Conservation (phyloP, 2,329 filamentous ascomycete species). For the Parascedosporium putredinis region DNA sequence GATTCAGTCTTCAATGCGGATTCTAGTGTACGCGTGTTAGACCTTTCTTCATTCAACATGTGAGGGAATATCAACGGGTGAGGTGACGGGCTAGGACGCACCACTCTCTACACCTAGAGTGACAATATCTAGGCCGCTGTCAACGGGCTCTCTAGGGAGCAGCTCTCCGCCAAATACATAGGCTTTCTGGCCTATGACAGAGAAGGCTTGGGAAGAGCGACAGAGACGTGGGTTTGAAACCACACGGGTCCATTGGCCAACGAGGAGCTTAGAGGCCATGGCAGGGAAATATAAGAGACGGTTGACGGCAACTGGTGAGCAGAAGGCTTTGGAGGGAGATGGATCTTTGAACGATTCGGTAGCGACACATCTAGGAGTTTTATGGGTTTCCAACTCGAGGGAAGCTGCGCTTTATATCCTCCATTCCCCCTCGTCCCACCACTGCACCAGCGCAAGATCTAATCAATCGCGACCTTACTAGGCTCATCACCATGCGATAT, state of each 20-base stretch:
- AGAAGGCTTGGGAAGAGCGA: slow-evolving; percentile 39
- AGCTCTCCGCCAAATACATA: slow-evolving; percentile 44
- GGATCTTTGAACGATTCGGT: no score
- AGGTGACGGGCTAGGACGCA: not conserved
- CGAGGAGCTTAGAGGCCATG: not conserved
- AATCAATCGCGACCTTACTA: no score
- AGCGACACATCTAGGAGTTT: no score
- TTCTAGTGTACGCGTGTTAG: not conserved
- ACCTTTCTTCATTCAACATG: not conserved
- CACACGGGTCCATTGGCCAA: slow-evolving; percentile 16
- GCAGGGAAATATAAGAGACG: no score
- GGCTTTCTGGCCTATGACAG: slow-evolving; percentile 25
- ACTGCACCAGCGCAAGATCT: no score
- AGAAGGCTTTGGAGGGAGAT: no score
- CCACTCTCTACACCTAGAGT: slow-evolving; percentile 14
- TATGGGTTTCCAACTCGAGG: no score
- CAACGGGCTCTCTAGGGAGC: slow-evolving; percentile 37
- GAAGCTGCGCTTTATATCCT: no score
- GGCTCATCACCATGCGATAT: no score
- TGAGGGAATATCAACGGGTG: not conserved
- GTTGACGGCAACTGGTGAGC: no score
- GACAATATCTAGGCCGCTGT: slow-evolving; percentile 34
- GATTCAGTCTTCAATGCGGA: no score
- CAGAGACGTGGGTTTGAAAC: slow-evolving; percentile 23
- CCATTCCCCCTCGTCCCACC: no score